Percentiles rank a stretch among this genome's conserved stretches.
phyloP scores from a whole-genome alignment of 495 filamentous ascomycete species.

The Acidomyces sp. region DNA sequence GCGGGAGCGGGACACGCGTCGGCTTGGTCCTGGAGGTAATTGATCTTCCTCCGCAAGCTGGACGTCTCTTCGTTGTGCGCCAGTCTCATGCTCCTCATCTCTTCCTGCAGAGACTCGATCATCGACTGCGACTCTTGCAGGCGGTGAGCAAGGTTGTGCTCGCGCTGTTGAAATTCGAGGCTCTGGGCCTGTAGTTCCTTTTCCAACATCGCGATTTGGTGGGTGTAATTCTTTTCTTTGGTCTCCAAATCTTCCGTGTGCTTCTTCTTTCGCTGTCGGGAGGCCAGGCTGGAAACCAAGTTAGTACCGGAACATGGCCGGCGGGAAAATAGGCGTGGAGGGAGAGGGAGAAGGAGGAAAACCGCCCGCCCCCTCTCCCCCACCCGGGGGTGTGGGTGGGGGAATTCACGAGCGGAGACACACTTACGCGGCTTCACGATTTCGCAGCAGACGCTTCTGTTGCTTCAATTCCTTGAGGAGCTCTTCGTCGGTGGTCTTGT shows the following conservation, averaged over 20 bases:
- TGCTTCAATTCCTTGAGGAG: slow-evolving; percentile 97
- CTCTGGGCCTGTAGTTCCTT: slow-evolving; percentile 46
- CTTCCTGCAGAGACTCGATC: slow-evolving; percentile 61
- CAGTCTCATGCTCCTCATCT: slow-evolving; percentile 85
- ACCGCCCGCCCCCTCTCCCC: no score
- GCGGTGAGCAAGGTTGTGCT: slow-evolving; percentile 6
- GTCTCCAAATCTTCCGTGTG: slow-evolving; percentile 95
- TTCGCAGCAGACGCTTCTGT: slow-evolving; percentile 88
- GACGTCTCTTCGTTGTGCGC: slow-evolving; percentile 86
- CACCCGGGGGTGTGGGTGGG: no score
- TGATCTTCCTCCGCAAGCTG: slow-evolving; percentile 91
- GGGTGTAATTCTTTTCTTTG: slow-evolving; percentile 82
- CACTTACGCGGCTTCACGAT: slow-evolving; percentile 87
- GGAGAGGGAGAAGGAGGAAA: no score
- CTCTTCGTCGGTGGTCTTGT: slow-evolving; percentile 75
- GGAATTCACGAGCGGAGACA: no score
- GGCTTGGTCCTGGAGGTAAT: slow-evolving; percentile 71
- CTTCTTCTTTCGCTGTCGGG: slow-evolving; percentile 94
- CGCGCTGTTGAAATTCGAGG: slow-evolving; percentile 17
- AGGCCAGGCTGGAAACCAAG: slow-evolving; percentile 84
- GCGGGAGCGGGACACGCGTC: slow-evolving; percentile 61
- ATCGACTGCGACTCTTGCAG: slow-evolving; percentile 40
- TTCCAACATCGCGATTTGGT: slow-evolving; percentile 61
- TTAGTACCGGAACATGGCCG: no score
- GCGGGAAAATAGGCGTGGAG: no score